Base-by-base conservation (phyloP, 257 asterid species). In the Primulina eburnea region DNA sequence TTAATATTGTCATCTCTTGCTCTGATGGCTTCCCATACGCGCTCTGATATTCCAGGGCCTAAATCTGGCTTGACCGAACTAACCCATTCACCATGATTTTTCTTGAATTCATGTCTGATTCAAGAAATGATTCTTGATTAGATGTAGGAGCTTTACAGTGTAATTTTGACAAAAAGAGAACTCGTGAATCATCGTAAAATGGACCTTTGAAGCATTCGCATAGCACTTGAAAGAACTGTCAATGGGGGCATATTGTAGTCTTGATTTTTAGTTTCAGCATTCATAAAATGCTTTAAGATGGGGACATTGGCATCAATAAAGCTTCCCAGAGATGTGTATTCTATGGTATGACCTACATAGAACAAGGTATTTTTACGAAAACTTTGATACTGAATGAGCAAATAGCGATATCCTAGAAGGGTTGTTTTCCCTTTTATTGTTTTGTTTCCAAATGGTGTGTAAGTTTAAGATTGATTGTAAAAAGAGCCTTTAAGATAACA, bases 71-170 rank as follows among this genome's bases (percentile, higher is more conserved):
- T 84, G 7, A 82, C 93, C 4, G 82, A 70, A 34, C 65, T 73
- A 43, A 88, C 82, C 98, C 98, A 92, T 66, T 92, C 96, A 18
- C 96, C 89, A 17, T 92, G 98, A 77, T 92, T 90, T 40, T 75
- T 83, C 84, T 90, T 92, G 76, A 92, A 90, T 73, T 92, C 98
- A 50, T 82, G 75, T 83, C 97, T 89, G 78, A 62, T 11, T 73
- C 62, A 4, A 71, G 69, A 6, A 17, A 20, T 0, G n/a, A 6
- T 28, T 26, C 34, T 5, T 34, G 37, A 29, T 10, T 12, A 11
- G 17, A 34, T 20, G 33, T 33, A 34, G 17, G 40, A 30, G 26
- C 2, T 14, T n/a, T 8, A 20, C 1, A n/a, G 34, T 9, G 52
- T 12, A 28, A n/a, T 61, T 16, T 52, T 18, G 34, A 60, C 9